A percentile compares a stretch with the other conserved stretches of the same genome.
phyloP scores from a whole-genome alignment of 495 filamentous ascomycete genomes.

The Neurospora sp. region DNA sequence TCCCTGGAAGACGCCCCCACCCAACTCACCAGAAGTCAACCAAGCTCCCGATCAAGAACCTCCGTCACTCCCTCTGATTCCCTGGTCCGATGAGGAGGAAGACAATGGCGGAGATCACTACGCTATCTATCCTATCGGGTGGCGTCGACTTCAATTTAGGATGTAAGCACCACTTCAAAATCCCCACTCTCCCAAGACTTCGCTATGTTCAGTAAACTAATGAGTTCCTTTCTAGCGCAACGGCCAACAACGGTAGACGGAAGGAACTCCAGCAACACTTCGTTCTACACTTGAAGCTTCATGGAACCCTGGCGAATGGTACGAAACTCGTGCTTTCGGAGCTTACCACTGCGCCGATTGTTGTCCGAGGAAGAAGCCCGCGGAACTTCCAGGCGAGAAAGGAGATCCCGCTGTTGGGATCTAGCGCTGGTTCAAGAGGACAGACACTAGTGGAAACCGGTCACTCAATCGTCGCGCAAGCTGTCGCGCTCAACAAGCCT shows the following conservation, averaged over 20 bases:
- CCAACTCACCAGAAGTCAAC: constrained; percentile 51
- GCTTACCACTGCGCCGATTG: constrained; percentile 62
- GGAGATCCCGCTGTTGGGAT: constrained; percentile 63
- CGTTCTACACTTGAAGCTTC: constrained; percentile 61
- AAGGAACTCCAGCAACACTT: constrained; percentile 80
- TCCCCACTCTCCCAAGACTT: neutral
- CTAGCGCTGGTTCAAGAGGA: constrained; percentile 56
- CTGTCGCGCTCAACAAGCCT: constrained; percentile 38
- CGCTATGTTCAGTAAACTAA: constrained; percentile 10
- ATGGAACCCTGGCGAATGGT: constrained; percentile 60
- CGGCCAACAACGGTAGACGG: constrained; percentile 60
- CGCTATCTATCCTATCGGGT: constrained; percentile 80
- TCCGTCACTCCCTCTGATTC: constrained; percentile 61
- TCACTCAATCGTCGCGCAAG: constrained; percentile 36
- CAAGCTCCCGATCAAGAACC: constrained; percentile 45
- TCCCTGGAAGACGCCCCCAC: constrained; percentile 87
- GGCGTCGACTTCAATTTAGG: constrained; percentile 82
- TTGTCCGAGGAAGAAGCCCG: constrained; percentile 68
- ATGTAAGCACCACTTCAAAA: constrained; percentile 36
- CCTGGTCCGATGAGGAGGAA: constrained; percentile 63
- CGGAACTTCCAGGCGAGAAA: constrained; percentile 71
- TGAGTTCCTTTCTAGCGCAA: constrained; percentile 29
- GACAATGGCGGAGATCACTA: constrained; percentile 49
- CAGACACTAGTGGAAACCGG: constrained; percentile 39
- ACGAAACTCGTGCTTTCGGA: constrained; percentile 58